Evolutionary conservation across 768 basidiomycete genomes (phyloP), one percentile per base, ranked within the genome.

Genomic region (Calocybe cyanea): DNA sequence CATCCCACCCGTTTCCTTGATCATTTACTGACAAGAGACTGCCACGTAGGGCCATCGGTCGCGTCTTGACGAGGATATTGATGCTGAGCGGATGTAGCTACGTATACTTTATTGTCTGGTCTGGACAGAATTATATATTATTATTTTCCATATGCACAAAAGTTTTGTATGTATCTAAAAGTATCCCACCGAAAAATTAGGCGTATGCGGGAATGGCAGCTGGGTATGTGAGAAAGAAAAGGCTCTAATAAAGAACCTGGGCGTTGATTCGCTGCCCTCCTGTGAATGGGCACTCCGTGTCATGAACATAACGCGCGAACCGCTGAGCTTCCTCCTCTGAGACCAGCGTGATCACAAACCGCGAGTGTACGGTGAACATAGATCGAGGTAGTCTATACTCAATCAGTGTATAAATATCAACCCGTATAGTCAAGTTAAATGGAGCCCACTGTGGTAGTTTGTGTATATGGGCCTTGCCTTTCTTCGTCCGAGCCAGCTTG

Each of bases 311-410:
- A 40, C 84, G 78, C 15, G 81, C 81, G 19, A 90, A 63, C 42
- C 77, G 77, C 54, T 86, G 78, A 1, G 89, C 89, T 56, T 90
- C 85, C 7, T 84, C 71, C 14, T 71, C 64, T 0, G 79, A 78
- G 2, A 64, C 60, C 43, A 85, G 62, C 25, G 77, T 78, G 20
- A 90, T 68, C 8, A 82, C 52, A 52, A 76, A 78, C 38, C 77
- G 75, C 19, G 81, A 72, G 52, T 65, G n/a, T n/a, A 68, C 46
- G 77, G 35, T 5, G 72, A 65, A 53, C 76, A 80, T 30, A 63
- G 56, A 17, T 54, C 55, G 15, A n/a, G 63, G 41, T 23, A 69
- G 68, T 38, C 73, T 72, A 49, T 28, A 28, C 25, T n/a, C n/a
- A n/a, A n/a, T n/a, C n/a, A n/a, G n/a, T n/a, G n/a, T n/a, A n/a